Evolutionary conservation across 208 protist species (phyloP), one percentile per base, ranked within the genome.

Genomic region (Trypanosoma grayi): DNA sequence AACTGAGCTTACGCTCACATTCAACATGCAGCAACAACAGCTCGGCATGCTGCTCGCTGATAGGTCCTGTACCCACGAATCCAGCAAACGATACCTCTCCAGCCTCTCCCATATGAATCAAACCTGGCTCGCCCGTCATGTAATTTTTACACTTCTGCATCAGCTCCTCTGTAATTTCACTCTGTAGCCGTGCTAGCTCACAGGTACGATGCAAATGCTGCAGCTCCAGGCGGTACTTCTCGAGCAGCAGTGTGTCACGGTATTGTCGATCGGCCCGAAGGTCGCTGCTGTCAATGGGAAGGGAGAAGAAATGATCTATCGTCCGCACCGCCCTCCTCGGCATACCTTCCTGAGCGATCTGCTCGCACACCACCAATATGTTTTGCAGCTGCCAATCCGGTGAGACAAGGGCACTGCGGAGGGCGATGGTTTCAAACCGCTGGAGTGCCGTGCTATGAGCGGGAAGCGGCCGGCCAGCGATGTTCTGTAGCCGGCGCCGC

Each of bases 311-410:
- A 37, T 86, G 61, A 34, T 77, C 58, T 40, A 95, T 61, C 25
- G 64, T 60, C 47, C 64, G 52, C 45, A 77, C 76, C 30, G 83
- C 77, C 2, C 85, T 81, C 73, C 84, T 79, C 16, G 85, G 88
- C 55, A 79, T 69, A 9, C 85, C 85, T 18, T 83, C 70, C 46
- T 77, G 66, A 60, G 83, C 80, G 44, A 95, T 81, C 34, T 70
- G 70, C 72, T 92, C 85, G 22, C 72, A 75, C 22, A 95, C 41
- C 16, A 85, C 61, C 28, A 87, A 64, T 47, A 95, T 83, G 60
- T 90, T 92, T 25, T 77, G 60, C 10, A 85, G 54, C 71, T 95
- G 88, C 85, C 83, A 91, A 52, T 79, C 60, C 4, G 80, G 70
- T 14, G 85, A 81, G 11, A 81, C 75, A 14, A 95, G 70, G 43